A percentile compares a stretch with the other conserved stretches of the same genome.
Evolutionary conservation across 2,329 filamentous ascomycete genomes (phyloP).

Genomic region (Annulohypoxylon truncatum): DNA sequence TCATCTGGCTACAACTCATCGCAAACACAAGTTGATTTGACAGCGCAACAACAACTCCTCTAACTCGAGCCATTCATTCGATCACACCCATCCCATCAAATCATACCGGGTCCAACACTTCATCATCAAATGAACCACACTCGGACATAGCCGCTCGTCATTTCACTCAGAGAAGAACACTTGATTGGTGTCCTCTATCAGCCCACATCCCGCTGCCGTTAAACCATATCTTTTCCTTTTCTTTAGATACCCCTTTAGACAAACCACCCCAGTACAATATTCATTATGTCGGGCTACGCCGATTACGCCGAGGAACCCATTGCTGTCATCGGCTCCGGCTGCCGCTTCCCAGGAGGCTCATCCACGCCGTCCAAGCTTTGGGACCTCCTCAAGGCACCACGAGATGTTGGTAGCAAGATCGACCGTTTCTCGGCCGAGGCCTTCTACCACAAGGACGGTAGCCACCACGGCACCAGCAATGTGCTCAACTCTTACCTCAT

Average conservation of each 20-base stretch:
- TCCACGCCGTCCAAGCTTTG: conserved; percentile 52
- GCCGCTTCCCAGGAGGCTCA: conserved; percentile 54
- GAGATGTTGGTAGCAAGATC: conserved; percentile 42
- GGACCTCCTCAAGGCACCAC: conserved; percentile 47
- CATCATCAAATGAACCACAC: conserved; percentile 12
- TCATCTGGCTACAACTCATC: conserved; percentile 7
- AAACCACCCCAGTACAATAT: conserved; percentile 13
- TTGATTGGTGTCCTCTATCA: conserved; percentile 9
- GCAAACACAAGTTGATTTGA: conserved; percentile 15
- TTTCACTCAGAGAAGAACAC: conserved; percentile 8
- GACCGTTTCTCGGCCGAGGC: conserved; percentile 42
- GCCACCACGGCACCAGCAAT: conserved; percentile 47
- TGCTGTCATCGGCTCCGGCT: conserved; percentile 57
- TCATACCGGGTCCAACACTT: conserved; percentile 7
- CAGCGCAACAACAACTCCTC: conserved; percentile 10
- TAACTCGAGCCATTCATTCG: conserved; percentile 14
- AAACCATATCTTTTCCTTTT: neutral
- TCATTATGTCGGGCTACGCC: conserved; percentile 20
- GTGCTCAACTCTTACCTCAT: conserved; percentile 45
- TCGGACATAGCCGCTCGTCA: conserved; percentile 15
- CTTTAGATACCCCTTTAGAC: neutral
- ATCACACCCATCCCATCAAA: neutral
- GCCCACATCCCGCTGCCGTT: conserved; percentile 15
- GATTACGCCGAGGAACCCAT: conserved; percentile 51
- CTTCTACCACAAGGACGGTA: conserved; percentile 46